Evolutionary conservation across 2,329 filamentous ascomycete genomes (phyloP), one percentile per base, ranked within the genome.

Genomic region (Aschersonia sp.): DNA sequence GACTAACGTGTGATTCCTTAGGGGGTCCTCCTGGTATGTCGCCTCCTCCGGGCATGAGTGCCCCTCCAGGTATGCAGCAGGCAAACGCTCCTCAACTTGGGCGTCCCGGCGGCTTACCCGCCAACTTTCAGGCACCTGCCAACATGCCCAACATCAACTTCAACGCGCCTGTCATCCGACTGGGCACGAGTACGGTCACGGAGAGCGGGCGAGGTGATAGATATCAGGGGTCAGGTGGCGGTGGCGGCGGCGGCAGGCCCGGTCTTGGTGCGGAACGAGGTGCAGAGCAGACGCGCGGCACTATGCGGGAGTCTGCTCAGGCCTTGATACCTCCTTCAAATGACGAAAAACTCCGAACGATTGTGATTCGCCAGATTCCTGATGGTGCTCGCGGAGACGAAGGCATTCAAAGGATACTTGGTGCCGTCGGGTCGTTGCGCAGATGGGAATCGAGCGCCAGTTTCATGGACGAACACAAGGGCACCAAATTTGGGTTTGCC

Each of bases 91-190:
- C 82, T 58, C 84, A 86, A 71, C 77, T 85, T 69, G 85, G 82
- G 70, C 82, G 85, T 72, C 85, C 85, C 63, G 85, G 78, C 65
- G 82, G 80, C 59, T 81, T 94, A 54, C 88, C 87, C 52, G 72
- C 82, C 50, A 87, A 81, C 65, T 96, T 95, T 67, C 86, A 94
- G 70, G 80, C 88, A 45, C 89, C 91, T 7, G 73, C 85, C 46
- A 95, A 92, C 61, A 86, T 96, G 76, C 89, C 91, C 46, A 94
- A 94, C 64, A 95, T 98, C 72, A 96, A 98, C 71, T 95, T 97
- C 72, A 94, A 86, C 59, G 92, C 92, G 38, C 89, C 91, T 49
- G 89, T 97, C 51, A 97, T 98, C 60, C 85, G 92, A 48, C 77
- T 98, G 44, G 92, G 91, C 42, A 91, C 89, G 9, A 77, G 76